Base-by-base conservation (phyloP, 2,329 filamentous ascomycete genomes). In the Aspergillus sp. region DNA sequence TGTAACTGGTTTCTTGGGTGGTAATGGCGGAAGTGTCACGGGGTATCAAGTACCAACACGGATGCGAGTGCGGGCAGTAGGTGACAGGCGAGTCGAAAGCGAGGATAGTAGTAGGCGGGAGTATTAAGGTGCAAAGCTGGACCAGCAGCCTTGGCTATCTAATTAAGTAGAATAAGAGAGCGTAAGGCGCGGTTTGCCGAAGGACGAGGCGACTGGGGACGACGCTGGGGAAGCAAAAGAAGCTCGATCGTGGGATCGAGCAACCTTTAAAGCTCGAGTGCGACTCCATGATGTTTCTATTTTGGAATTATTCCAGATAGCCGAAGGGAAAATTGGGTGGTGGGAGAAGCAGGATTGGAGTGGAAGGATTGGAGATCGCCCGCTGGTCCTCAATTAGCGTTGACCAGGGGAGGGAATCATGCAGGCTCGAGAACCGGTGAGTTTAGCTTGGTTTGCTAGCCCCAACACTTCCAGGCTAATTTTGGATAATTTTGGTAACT, bases 61-160 rank as follows among this genome's bases (percentile, higher is more conserved):
- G 23, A 44, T n/a, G 3, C 8, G 27, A 31, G 40, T 27, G 37
- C 27, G n/a, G 17, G 39, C 12, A 44, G 25, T 25, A 12, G 59
- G 62, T 52, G 60, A 27, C 49, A 57, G 49, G 51, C 58, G 57
- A 62, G 57, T 55, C 44, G 48, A 54, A 61, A 63, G 27, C n/a
- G n/a, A 33, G n/a, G 44, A 45, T 52, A 55, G 14, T 47, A 41
- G 23, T 47, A 41, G 23, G 37, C 45, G n/a, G 41, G 47, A 61
- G 56, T 64, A 68, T 70, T 57, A 56, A 33, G 56, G 67, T 61
- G 70, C 68, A 74, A 76, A 76, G 70, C 73, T 74, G 71, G 67
- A 65, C 75, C 74, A 70, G 74, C 74, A 76, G 74, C 68, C 66
- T 73, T 68, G 68, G 66, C 68, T 66, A 62, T 73, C 68, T 73